Conservation (phyloP, 208 protist species). For the Trypanosoma brucei region DNA sequence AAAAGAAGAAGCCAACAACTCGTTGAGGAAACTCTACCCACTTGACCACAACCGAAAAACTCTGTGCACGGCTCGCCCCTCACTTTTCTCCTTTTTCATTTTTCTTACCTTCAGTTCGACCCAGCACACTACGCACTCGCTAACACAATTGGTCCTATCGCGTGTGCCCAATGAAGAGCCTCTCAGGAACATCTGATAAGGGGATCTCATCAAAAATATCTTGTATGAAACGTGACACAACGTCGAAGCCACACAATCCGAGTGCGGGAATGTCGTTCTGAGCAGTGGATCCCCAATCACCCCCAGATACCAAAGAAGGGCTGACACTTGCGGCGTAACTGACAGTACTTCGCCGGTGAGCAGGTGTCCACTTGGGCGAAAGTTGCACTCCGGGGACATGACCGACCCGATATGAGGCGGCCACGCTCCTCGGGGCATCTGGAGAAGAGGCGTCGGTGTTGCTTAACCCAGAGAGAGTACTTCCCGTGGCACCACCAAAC, state of each 20-base stretch:
- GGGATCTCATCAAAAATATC: slow-evolving; percentile 41
- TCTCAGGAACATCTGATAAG: neutral
- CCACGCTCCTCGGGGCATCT: no score
- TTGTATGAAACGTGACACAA: slow-evolving; percentile 68
- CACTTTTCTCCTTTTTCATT: no score
- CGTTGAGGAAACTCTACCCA: no score
- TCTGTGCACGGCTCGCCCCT: no score
- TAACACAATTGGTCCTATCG: neutral
- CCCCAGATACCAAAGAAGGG: neutral
- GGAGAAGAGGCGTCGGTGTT: no score
- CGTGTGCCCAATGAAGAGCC: neutral
- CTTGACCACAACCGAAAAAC: no score
- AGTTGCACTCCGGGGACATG: neutral
- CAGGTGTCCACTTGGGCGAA: neutral
- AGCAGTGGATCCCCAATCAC: neutral
- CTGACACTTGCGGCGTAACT: neutral
- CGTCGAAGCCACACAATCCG: slow-evolving; percentile 30
- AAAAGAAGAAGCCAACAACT: no score
- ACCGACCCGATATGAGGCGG: neutral
- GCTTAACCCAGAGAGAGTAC: no score
- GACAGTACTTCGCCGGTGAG: neutral
- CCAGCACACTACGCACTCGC: no score
- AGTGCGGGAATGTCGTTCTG: slow-evolving; percentile 20
- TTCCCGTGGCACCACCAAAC: no score
- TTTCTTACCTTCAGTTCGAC: no score